These are phyloP conservation scores for Westerdykella sp. DNA, from an alignment of 2,329 filamentous ascomycete species.

Conservation along the genomic window DNA sequence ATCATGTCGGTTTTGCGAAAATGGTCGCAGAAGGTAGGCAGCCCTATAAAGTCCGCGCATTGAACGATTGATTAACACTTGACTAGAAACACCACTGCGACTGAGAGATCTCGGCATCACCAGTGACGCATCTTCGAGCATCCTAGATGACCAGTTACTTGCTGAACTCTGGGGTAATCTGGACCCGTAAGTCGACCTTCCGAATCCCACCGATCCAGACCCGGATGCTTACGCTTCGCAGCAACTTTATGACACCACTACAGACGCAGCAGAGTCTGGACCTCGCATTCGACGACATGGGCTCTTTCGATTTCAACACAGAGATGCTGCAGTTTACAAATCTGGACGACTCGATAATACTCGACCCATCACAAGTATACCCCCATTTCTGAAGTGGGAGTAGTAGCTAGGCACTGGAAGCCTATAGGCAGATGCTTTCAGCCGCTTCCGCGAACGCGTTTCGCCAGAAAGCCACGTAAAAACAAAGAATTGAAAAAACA, in stretches of 20 bases:
- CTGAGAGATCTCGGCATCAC: constrained; percentile 27
- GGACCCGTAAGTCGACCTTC: constrained; percentile 20
- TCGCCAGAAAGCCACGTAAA: too few species aligned
- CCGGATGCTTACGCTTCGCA: background rate
- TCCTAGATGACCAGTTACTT: constrained; percentile 24
- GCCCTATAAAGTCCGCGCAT: too few species aligned
- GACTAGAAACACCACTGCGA: constrained; percentile 24
- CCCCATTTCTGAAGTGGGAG: too few species aligned
- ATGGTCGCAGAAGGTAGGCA: constrained; percentile 20
- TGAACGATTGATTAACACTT: too few species aligned
- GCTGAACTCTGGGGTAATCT: constrained; percentile 29
- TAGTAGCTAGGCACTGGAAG: too few species aligned
- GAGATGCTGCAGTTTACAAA: constrained; percentile 27
- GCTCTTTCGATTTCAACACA: constrained; percentile 26
- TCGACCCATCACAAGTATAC: constrained; percentile 14
- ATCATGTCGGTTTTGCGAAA: constrained; percentile 31
- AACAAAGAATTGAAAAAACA: too few species aligned
- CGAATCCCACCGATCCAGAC: background rate
- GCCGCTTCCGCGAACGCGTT: too few species aligned
- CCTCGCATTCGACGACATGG: constrained; percentile 28
- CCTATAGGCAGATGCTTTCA: too few species aligned
- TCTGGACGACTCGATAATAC: constrained; percentile 24
- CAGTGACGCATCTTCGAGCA: constrained; percentile 6
- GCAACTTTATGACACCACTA: constrained; percentile 29
- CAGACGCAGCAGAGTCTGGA: constrained; percentile 31